These are phyloP conservation scores for Dacryopinax spathularia DNA, from an alignment of 768 basidiomycete species.

Conservation along the genomic window DNA sequence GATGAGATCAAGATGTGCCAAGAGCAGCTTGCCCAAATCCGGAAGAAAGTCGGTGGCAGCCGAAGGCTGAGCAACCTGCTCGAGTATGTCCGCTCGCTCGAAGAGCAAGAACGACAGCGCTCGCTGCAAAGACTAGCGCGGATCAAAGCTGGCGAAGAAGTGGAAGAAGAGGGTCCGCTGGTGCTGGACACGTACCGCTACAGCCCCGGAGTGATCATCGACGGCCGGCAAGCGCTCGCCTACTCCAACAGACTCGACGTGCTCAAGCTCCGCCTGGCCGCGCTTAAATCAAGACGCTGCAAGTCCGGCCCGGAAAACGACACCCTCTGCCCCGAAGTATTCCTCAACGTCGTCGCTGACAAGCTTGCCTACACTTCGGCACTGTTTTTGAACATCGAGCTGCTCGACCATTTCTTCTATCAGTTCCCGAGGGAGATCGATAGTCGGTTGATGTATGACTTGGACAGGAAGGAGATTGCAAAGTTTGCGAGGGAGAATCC, in stretches of 20 bases:
- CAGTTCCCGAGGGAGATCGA: conserved; percentile 99
- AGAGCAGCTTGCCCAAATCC: conserved; percentile 69
- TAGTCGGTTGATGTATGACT: conserved; percentile 77
- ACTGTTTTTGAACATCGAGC: conserved; percentile 98
- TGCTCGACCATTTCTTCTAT: conserved; percentile 97
- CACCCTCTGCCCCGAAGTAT: conserved; percentile 87
- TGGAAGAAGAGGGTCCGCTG: conserved; percentile 25
- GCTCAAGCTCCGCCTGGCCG: conserved; percentile 71
- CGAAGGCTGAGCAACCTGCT: conserved; percentile 64
- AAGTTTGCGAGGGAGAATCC: conserved; percentile 96
- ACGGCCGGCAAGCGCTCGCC: conserved; percentile 92
- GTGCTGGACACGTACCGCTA: conserved; percentile 71
- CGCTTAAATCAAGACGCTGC: conserved; percentile 82
- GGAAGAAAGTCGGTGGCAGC: conserved; percentile 75
- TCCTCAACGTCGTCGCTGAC: conserved; percentile 91
- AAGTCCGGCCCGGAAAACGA: conserved; percentile 75
- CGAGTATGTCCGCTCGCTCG: conserved; percentile 64
- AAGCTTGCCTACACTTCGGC: conserved; percentile 91
- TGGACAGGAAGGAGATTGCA: conserved; percentile 79
- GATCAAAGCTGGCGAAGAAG: conserved; percentile 20
- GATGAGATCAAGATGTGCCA: conserved; percentile 77
- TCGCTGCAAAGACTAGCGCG: conserved; percentile 38
- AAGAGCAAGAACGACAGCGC: conserved; percentile 58
- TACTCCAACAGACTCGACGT: conserved; percentile 69
- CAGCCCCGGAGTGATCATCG: conserved; percentile 78